These are phyloP conservation scores for Trypanosoma avium DNA, from an alignment of 208 protist species.

Conservation along the genomic window DNA sequence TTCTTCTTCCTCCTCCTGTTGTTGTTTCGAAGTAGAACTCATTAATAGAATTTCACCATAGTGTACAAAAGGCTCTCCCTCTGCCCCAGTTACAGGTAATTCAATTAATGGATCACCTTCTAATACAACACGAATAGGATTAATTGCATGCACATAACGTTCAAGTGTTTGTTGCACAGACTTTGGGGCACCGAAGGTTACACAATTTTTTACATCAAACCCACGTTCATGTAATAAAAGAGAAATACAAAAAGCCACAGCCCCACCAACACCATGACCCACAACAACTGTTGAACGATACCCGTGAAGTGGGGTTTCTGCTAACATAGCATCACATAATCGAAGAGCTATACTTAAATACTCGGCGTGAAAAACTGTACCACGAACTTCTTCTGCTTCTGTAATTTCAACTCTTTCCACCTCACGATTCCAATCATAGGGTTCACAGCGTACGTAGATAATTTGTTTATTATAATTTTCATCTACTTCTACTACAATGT, in stretches of 20 bases:
- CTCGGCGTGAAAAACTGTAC: conserved; percentile 65
- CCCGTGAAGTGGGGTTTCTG: conserved; percentile 70
- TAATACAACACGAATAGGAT: conserved; percentile 75
- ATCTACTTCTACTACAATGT: conserved; percentile 79
- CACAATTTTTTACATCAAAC: conserved; percentile 69
- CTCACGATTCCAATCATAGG: conserved; percentile 63
- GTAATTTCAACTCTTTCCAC: conserved; percentile 71
- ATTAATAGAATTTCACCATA: conserved; percentile 78
- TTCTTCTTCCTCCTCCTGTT: conserved; percentile 3
- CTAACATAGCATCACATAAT: conserved; percentile 55
- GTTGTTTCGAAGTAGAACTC: neutral
- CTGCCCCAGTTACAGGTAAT: conserved; percentile 71
- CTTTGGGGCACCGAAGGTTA: conserved; percentile 79
- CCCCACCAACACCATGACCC: conserved; percentile 76
- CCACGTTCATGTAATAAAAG: conserved; percentile 60
- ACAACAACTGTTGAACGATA: conserved; percentile 76
- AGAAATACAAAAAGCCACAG: conserved; percentile 53
- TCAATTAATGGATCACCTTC: conserved; percentile 81
- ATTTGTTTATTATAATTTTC: conserved; percentile 83
- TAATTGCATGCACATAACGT: conserved; percentile 61
- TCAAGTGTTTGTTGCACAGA: conserved; percentile 52
- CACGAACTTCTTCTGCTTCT: conserved; percentile 71
- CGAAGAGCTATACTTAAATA: conserved; percentile 50
- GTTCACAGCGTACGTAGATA: conserved; percentile 67
- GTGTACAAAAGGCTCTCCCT: conserved; percentile 75